Evolutionary conservation across 2,329 filamentous ascomycete species (phyloP).

Genomic region (Fusarium sp.): DNA sequence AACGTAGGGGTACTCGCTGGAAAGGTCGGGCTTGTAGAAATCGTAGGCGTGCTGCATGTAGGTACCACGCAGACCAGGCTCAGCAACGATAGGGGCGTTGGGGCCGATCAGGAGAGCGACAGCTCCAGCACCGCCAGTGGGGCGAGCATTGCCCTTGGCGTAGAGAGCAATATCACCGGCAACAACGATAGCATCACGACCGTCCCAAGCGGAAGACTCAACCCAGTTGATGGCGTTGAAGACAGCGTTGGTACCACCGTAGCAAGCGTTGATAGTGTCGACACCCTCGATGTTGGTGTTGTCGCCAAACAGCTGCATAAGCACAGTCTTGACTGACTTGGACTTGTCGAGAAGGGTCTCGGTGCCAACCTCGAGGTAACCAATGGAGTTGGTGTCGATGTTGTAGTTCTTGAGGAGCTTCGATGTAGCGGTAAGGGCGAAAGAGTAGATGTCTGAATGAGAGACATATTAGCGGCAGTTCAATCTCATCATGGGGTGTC

Average conservation of each 20-base stretch:
- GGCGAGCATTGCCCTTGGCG: constrained; percentile 84
- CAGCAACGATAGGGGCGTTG: constrained; percentile 80
- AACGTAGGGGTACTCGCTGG: constrained; percentile 88
- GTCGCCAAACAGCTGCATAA: constrained; percentile 88
- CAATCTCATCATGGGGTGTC: constrained; percentile 14
- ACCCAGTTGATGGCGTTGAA: constrained; percentile 90
- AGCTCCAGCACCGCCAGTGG: constrained; percentile 83
- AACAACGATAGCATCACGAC: constrained; percentile 83
- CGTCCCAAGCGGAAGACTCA: constrained; percentile 89
- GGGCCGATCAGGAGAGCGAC: constrained; percentile 85
- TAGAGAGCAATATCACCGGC: constrained; percentile 88
- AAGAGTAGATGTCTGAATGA: constrained; percentile 83
- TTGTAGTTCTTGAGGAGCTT: constrained; percentile 86
- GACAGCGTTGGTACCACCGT: constrained; percentile 86
- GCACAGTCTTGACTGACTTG: constrained; percentile 89
- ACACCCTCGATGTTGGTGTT: constrained; percentile 89
- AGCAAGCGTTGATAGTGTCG: constrained; percentile 87
- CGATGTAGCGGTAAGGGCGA: constrained; percentile 82
- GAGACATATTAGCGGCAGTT: constrained; percentile 31
- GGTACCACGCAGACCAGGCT: constrained; percentile 82
- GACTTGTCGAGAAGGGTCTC: constrained; percentile 91
- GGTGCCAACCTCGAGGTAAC: constrained; percentile 86
- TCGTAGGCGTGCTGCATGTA: constrained; percentile 90
- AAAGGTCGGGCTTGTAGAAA: constrained; percentile 91
- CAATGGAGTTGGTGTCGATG: constrained; percentile 82